Evolutionary conservation across 1,284 basidiomycete species (phyloP), one percentile per base, ranked within the genome.

Genomic region (Veloporphyrellus conicus): DNA sequence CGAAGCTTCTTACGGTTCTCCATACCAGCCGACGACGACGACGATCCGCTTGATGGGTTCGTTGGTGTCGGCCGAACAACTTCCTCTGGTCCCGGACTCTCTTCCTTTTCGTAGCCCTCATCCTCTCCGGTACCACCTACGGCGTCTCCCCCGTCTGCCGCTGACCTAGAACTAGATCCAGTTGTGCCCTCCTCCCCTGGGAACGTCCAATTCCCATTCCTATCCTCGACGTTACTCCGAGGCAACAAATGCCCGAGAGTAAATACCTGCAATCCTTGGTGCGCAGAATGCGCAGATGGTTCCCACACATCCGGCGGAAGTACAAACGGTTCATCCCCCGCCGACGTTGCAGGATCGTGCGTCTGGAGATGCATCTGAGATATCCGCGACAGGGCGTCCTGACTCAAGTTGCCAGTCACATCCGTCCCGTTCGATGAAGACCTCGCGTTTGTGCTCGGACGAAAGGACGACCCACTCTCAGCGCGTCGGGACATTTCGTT

Each of bases 171-270:
- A 5, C 46, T 12, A 6, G 60, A 23, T 19, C 41, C 62, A 29
- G 43, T 41, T 8, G 54, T 55, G 16, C 50, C 49, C 1, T 57
- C 53, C 19, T 64, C 61, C 29, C 58, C 67, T 36, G 77, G 75
- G 56, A 76, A 81, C 40, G 67, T 72, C 82, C 81, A 84, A 48
- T 76, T 79, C 36, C 79, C 79, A 44, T 76, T 77, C 49, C 61
- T 69, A 55, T 79, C 79, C 42, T 79, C 78, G 44, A 73, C 53
- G 27, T 59, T 64, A 45, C 71, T 72, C 50, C 78, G 68, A 6
- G 88, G 88, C 57, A 90, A 73, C 29, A 90, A 69, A 59, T 90
- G 87, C 0, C 89, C 89, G 1, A 91, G 79, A 5, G 89, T 91
- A 61, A 87, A 88, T 38, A 91, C 87, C 65, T 87, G 82, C 47